phyloP scores from a whole-genome alignment of 139 green algal species.

The Edaphochlamys debaryana region DNA sequence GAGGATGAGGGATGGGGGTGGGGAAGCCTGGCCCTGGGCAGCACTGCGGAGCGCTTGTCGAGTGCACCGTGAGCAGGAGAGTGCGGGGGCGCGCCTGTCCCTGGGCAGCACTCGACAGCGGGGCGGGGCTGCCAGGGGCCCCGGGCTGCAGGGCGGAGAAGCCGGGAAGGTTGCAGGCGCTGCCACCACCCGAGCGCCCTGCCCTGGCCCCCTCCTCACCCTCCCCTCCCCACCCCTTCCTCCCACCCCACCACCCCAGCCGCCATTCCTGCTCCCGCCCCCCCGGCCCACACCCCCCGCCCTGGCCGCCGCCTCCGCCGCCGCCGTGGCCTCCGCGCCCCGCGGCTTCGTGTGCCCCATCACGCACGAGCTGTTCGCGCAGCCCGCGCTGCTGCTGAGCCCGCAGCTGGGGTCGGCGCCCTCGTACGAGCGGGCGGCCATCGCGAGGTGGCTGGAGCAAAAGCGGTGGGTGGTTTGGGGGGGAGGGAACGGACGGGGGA shows the following conservation, averaged over 20 bases:
- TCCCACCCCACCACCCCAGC: neutral
- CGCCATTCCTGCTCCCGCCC: neutral
- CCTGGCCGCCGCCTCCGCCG: neutral
- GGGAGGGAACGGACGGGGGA: too few relatives aligned
- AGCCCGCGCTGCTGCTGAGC: conserved; percentile 35
- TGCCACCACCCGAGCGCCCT: too few relatives aligned
- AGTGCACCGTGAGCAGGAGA: too few relatives aligned
- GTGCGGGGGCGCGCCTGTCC: too few relatives aligned
- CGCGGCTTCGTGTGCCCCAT: conserved; percentile 34
- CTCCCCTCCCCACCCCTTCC: too few relatives aligned
- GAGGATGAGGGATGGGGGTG: too few relatives aligned
- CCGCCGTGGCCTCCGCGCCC: neutral
- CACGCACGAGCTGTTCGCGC: neutral
- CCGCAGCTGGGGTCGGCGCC: conserved; percentile 18
- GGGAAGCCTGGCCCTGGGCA: too few relatives aligned
- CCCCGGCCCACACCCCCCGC: neutral
- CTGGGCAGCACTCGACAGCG: too few relatives aligned
- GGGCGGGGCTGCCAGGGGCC: neutral
- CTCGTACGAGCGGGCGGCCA: conserved; percentile 13
- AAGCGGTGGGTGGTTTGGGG: neutral
- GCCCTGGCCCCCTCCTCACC: too few relatives aligned
- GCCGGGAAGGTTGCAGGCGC: too few relatives aligned
- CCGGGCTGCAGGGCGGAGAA: too few relatives aligned
- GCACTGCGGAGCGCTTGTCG: too few relatives aligned
- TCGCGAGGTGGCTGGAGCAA: neutral